These are phyloP conservation scores for Geranomyces michiganensis DNA, from an alignment of 192 early-diverging fungal species.

Conservation along the genomic window DNA sequence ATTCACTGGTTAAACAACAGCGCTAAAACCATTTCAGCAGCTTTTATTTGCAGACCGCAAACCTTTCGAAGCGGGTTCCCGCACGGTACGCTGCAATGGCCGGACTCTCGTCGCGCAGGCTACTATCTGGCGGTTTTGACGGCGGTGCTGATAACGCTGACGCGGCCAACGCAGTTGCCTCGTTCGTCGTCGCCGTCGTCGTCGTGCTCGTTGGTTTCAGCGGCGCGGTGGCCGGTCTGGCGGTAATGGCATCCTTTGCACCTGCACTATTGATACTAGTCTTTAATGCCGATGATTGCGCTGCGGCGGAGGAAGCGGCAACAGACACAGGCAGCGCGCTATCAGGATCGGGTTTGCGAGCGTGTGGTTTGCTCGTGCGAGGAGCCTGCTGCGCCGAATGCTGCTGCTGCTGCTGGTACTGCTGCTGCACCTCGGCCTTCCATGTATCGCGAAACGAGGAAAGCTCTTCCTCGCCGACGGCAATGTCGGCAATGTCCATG, in stretches of 20 bases:
- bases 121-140: background rate
- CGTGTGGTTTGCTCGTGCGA: background rate
- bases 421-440: background rate
- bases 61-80: slow-evolving; percentile 17
- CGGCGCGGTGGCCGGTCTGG: background rate
- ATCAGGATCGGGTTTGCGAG: no score
- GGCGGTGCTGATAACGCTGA: background rate
- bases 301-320: background rate
- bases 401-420: background rate
- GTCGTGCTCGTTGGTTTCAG: background rate
- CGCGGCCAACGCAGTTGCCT: background rate
- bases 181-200: no score
- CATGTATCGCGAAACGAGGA: slow-evolving; percentile 8
- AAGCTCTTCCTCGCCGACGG: slow-evolving; percentile 16
- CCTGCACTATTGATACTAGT: no score
- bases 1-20: no score
- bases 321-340: no score
- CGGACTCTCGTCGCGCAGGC: no score
- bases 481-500: slow-evolving; percentile 9
- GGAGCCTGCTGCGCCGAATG: background rate
- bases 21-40: background rate
- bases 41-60: background rate
- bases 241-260: no score
- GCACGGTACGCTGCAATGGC: background rate
- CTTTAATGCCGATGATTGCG: no score